Percentiles rank a stretch among this genome's conserved stretches.
Conservation (phyloP, 2,329 filamentous ascomycete species). For the Colletotrichum sp. region DNA sequence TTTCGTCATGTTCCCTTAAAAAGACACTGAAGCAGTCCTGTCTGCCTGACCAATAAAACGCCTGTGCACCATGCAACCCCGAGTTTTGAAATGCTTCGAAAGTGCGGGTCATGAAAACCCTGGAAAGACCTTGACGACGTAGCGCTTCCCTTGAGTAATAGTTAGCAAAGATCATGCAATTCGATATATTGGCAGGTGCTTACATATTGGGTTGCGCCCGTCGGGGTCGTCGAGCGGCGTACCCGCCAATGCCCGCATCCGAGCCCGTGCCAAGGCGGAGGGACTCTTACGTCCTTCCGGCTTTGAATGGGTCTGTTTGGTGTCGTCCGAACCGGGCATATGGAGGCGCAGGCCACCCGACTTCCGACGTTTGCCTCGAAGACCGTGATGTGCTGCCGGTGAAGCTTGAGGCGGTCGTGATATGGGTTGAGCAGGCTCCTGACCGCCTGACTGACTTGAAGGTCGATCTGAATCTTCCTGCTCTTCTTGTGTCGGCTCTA, state of each 20-base stretch:
- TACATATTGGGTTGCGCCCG: slow-evolving; percentile 42
- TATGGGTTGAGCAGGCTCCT: not conserved
- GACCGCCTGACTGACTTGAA: not conserved
- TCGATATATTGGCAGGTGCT: slow-evolving; percentile 23
- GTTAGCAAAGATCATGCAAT: not conserved
- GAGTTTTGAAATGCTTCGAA: not conserved
- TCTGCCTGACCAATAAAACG: slow-evolving; percentile 11
- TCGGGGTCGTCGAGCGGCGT: slow-evolving; percentile 49
- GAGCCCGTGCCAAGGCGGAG: slow-evolving; percentile 47
- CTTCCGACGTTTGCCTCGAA: slow-evolving; percentile 5
- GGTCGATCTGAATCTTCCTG: slow-evolving; percentile 14
- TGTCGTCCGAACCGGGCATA: not conserved
- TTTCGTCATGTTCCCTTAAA: not conserved
- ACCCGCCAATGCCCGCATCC: slow-evolving; percentile 48
- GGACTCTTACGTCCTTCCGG: slow-evolving; percentile 41
- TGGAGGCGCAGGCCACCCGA: slow-evolving; percentile 8
- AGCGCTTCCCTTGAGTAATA: slow-evolving; percentile 41
- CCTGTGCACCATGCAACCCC: slow-evolving; percentile 11
- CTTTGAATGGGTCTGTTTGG: not conserved
- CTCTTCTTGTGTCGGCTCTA: slow-evolving; percentile 19
- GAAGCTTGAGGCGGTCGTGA: not conserved
- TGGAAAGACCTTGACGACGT: slow-evolving; percentile 48
- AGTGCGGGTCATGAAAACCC: slow-evolving; percentile 29
- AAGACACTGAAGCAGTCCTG: not conserved
- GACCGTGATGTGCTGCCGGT: not conserved